Conservation (phyloP, 495 filamentous ascomycete species). For the Hyaloscypha hepaticicola region DNA sequence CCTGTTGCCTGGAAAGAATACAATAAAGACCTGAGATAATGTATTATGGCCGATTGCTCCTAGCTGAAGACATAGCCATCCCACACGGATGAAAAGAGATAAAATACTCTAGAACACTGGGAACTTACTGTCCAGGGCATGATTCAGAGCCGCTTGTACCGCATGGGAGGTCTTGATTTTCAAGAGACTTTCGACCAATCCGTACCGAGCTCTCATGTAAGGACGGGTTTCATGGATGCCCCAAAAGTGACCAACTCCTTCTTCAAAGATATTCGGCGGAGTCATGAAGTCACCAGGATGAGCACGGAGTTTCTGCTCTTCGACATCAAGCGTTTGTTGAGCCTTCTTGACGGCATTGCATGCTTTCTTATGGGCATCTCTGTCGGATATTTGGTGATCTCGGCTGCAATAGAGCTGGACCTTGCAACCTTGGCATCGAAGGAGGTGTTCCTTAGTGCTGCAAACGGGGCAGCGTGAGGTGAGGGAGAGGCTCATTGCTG, state of each 20-base stretch:
- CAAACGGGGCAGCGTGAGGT: constrained; percentile 26
- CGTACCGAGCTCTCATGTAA: constrained; percentile 45
- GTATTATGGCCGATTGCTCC: too few species aligned
- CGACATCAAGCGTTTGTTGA: constrained; percentile 29
- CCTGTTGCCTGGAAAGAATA: too few species aligned
- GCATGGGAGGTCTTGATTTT: constrained; percentile 38
- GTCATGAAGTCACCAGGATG: constrained; percentile 32
- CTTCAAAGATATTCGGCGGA: constrained; percentile 39
- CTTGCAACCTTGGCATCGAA: constrained; percentile 35
- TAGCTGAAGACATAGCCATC: too few species aligned
- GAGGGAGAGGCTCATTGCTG: constrained; percentile 3
- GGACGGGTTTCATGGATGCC: constrained; percentile 36
- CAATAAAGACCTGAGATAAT: too few species aligned
- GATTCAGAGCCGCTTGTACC: constrained; percentile 37
- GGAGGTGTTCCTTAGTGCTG: constrained; percentile 22
- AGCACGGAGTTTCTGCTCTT: constrained; percentile 39
- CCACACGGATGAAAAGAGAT: too few species aligned
- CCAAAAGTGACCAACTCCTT: constrained; percentile 42
- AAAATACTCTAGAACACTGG: too few species aligned
- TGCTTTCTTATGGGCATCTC: constrained; percentile 40
- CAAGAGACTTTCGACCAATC: constrained; percentile 33
- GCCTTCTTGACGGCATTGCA: constrained; percentile 42
- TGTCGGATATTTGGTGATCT: constrained; percentile 44
- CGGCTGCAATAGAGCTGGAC: constrained; percentile 46
- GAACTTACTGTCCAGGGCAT: constrained; percentile 39